Evolutionary conservation across 2,329 filamentous ascomycete genomes (phyloP).

Genomic region (Penicillium frequentans): DNA sequence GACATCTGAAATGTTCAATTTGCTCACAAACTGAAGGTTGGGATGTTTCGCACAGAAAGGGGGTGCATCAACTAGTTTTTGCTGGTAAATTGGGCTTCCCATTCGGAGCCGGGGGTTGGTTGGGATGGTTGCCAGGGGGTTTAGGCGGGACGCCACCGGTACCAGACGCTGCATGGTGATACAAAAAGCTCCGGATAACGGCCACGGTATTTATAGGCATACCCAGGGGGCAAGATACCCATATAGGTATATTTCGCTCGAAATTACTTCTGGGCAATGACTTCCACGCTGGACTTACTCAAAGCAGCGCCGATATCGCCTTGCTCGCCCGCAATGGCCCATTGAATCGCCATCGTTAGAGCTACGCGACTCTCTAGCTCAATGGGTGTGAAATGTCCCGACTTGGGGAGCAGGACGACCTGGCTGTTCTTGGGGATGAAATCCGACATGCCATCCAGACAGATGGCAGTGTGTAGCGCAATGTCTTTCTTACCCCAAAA

Average conservation of each 20-base stretch:
- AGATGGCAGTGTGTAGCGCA: constrained; percentile 51
- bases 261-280: neutral
- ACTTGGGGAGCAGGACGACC: constrained; percentile 49
- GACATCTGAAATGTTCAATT: no score
- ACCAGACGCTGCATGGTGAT: neutral
- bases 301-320: constrained; percentile 34
- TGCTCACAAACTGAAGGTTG: neutral
- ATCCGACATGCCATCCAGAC: constrained; percentile 54
- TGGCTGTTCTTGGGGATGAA: constrained; percentile 53
- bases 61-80: neutral
- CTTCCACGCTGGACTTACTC: constrained; percentile 26
- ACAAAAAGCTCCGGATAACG: neutral
- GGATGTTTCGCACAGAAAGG: neutral
- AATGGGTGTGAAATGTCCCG: constrained; percentile 56
- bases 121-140: neutral
- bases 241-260: neutral
- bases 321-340: constrained; percentile 39
- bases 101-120: neutral
- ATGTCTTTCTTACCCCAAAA: constrained; percentile 55
- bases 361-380: constrained; percentile 47
- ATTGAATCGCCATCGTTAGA: constrained; percentile 42
- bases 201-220: neutral
- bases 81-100: neutral
- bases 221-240: neutral
- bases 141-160: neutral